phyloP scores from a whole-genome alignment of 352 stramenopile genomes.

The Pythium phragmitis region DNA sequence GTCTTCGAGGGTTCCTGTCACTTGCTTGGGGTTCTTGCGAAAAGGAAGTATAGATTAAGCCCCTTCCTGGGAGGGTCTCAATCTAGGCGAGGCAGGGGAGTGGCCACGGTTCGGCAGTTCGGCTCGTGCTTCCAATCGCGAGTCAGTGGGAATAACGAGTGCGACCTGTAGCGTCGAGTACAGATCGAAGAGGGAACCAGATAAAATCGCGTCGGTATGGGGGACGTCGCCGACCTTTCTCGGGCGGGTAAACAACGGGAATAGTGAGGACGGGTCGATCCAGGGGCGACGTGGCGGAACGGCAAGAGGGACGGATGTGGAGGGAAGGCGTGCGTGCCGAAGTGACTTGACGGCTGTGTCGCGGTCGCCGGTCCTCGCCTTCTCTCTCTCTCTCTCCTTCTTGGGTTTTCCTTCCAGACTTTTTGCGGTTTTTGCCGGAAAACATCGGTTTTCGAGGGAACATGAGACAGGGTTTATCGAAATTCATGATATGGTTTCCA shows the following conservation, averaged over 20 bases:
- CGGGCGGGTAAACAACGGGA: not conserved
- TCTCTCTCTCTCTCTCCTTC: slow-evolving; percentile 12
- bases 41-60: not conserved
- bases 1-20: not conserved
- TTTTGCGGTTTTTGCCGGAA: slow-evolving; percentile 8
- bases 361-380: not conserved
- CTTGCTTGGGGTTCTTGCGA: not conserved
- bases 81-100: slow-evolving; percentile 12
- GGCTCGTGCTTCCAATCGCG: not conserved
- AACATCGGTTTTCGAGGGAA: not conserved
- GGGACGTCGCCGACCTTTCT: slow-evolving; percentile 6
- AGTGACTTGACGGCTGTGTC: not conserved
- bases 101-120: not conserved
- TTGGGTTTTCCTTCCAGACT: slow-evolving; percentile 12
- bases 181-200: slow-evolving; percentile 1
- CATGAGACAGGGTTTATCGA: not conserved
- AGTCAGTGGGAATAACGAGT: not conserved
- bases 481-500: slow-evolving; percentile 5
- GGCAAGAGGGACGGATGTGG: not conserved
- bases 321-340: not conserved
- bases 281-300: too few species aligned
- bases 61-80: slow-evolving; percentile 8
- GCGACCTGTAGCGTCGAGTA: not conserved
- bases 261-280: not conserved
- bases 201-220: not conserved